Evolutionary conservation across 2,329 filamentous ascomycete species (phyloP), one percentile per base, ranked within the genome.

Genomic region (Blumeria graminis): DNA sequence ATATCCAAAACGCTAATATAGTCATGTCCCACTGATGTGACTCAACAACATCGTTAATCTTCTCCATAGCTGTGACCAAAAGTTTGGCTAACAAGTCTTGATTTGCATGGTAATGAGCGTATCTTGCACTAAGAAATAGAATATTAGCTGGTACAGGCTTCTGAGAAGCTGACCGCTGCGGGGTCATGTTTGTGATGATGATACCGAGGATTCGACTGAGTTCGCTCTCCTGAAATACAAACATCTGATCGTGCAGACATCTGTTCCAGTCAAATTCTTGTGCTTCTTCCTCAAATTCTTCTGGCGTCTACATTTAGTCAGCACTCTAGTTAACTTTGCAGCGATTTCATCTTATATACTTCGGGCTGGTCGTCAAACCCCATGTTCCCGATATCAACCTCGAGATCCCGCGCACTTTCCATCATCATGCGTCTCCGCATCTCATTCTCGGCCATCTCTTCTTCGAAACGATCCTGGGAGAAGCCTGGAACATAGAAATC

Each of bases 21-120:
- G 92, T 98, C 92, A 98, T 98, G 66, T 98, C 92, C 92, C 92
- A 96, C 66, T 98, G 92, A 65, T 90, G 82, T 59, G 78, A 78
- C 69, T 96, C 92, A n/a, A 98, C 88, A 34, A 95, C 87, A 58
- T 88, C 83, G 66, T 96, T 96, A 64, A 98, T 96, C 69, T 90
- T 92, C 65, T 94, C 87, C 77, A 94, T 94, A 39, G 92, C 87
- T 38, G 84, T 82, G 32, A 85, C 75, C 14, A 98, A 77, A 32
- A 96, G 76, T 46, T 84, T 83, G 16, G 80, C 82, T 9, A 98
- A 72, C 9, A 98, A 74, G 60, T 95, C 89, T 1, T 78, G 76
- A 63, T 86, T 94, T 51, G 90, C 84, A 69, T 98, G 90, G 64
- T 98, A 98, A 66, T 96, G 88, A 4, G 92, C 92, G 69, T 98